Conservation (phyloP, 2,329 filamentous ascomycete species). For the Colletotrichum sp. region DNA sequence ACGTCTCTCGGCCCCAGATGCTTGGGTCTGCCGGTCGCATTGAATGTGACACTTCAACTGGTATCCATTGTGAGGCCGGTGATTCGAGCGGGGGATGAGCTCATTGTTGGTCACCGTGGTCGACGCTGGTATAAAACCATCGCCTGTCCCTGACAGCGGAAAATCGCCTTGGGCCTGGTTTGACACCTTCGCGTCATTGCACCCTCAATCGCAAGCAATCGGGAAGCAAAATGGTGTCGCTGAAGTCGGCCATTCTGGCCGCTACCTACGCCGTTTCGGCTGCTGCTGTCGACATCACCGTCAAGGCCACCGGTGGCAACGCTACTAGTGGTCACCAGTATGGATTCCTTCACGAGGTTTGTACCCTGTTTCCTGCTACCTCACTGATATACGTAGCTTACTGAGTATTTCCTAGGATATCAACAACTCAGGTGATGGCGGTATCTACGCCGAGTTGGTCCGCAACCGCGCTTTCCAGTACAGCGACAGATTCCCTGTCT, state of each 20-base stretch:
- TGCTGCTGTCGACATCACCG: constrained; percentile 46
- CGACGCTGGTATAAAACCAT: background rate
- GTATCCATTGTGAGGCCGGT: background rate
- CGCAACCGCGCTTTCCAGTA: constrained; percentile 74
- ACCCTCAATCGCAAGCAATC: background rate
- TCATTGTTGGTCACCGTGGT: background rate
- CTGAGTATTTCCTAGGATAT: constrained; percentile 51
- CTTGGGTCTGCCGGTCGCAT: background rate
- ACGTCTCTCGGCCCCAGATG: background rate
- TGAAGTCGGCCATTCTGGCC: constrained; percentile 24
- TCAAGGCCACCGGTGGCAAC: constrained; percentile 44
- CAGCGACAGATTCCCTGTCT: constrained; percentile 44
- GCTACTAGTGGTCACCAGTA: constrained; percentile 49
- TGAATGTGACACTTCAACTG: background rate
- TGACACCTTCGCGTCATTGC: constrained; percentile 9
- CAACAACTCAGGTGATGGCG: constrained; percentile 74
- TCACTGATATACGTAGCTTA: background rate
- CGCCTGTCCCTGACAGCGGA: background rate
- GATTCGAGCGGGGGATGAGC: background rate
- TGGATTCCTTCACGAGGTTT: constrained; percentile 50
- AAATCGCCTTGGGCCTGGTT: background rate
- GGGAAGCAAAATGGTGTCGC: constrained; percentile 18
- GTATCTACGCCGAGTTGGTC: constrained; percentile 75
- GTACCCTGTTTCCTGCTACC: background rate
- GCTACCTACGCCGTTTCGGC: constrained; percentile 24